phyloP scores from a whole-genome alignment of 495 filamentous ascomycete genomes.

The Parmelia sp. region DNA sequence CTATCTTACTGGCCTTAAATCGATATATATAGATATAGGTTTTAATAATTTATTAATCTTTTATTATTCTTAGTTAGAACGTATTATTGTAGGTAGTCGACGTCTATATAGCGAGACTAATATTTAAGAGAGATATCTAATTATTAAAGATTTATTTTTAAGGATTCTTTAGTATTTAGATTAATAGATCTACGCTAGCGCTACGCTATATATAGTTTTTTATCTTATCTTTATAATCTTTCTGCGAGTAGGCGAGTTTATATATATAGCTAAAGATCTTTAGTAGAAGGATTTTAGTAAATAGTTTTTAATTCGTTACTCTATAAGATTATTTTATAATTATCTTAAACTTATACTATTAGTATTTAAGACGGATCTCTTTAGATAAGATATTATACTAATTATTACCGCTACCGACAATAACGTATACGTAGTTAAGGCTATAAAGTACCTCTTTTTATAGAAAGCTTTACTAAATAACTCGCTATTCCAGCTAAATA shows the following conservation, averaged over 20 bases:
- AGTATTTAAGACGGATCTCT: not conserved
- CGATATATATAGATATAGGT: not conserved
- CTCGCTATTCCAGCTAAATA: not conserved
- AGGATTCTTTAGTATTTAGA: not conserved
- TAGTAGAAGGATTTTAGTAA: not conserved
- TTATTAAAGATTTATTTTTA: not conserved
- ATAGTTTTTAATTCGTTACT: not conserved
- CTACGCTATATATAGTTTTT: not conserved
- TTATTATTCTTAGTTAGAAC: not conserved
- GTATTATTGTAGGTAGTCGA: not conserved
- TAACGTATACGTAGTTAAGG: not conserved
- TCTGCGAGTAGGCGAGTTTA: not conserved
- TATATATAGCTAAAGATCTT: not conserved
- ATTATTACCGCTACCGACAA: not conserved
- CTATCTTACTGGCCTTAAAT: not conserved
- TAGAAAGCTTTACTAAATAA: not conserved
- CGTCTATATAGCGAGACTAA: not conserved
- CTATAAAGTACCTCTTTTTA: not conserved
- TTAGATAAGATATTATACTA: not conserved
- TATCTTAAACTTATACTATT: not conserved
- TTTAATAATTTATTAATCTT: not conserved
- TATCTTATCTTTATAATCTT: not conserved
- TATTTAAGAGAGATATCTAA: not conserved
- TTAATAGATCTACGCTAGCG: not conserved
- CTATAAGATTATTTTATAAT: not conserved